A percentile compares a stretch with the other conserved stretches of the same genome.
These are phyloP conservation scores for Arctostaphylos glauca DNA, from an alignment of 148 eudicot genomes.

Conservation along the genomic window DNA sequence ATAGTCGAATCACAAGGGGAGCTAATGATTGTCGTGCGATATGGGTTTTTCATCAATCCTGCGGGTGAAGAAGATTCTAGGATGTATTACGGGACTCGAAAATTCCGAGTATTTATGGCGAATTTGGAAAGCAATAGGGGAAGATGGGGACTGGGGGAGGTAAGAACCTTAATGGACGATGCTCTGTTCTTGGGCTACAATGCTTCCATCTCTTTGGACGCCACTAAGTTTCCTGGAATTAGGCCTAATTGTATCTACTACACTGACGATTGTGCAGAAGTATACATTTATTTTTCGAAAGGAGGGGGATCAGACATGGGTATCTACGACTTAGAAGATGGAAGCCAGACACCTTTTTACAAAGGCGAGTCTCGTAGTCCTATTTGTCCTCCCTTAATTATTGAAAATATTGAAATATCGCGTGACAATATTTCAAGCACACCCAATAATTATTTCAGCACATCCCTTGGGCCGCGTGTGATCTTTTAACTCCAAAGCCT, in stretches of 20 bases:
- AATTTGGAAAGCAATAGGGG: too few species aligned
- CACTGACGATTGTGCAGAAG: neutral
- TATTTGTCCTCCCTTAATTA: neutral
- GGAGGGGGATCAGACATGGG: constrained; percentile 8
- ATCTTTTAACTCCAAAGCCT: too few species aligned
- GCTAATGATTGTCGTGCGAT: neutral
- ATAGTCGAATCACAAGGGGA: neutral
- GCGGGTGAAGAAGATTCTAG: neutral
- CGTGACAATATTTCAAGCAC: too few species aligned
- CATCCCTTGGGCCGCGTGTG: too few species aligned
- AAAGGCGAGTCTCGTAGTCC: neutral
- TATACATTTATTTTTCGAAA: neutral
- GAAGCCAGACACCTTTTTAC: neutral
- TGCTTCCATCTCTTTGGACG: neutral
- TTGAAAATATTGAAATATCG: too few species aligned
- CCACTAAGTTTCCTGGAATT: neutral
- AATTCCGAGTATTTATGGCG: neutral
- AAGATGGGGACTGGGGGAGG: neutral
- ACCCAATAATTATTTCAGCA: too few species aligned
- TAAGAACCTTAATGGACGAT: neutral
- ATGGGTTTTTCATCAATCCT: neutral
- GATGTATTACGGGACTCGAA: neutral
- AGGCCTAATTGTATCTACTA: neutral
- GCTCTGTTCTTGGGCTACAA: neutral
- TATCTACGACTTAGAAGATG: neutral